Conservation (phyloP, 78 protist genomes). For the Bigelowiella natans region DNA sequence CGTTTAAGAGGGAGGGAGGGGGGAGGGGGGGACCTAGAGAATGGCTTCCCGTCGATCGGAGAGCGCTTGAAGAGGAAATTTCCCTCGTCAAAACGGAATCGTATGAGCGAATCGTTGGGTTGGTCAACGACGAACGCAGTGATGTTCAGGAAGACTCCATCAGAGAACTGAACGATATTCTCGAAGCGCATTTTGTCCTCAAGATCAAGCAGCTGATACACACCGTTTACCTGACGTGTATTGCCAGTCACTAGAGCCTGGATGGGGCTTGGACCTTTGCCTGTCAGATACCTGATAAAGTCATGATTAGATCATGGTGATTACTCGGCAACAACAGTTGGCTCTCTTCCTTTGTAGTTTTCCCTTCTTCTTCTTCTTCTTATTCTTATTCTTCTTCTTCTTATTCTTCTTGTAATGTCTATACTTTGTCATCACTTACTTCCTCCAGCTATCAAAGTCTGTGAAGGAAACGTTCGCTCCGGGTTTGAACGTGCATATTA, state of each 20-base stretch:
- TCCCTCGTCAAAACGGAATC: background rate
- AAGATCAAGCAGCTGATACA: background rate
- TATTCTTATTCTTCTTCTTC: too few species aligned
- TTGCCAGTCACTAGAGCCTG: background rate
- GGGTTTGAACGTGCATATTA: background rate
- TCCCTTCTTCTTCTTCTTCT: too few species aligned
- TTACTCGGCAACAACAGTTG: too few species aligned
- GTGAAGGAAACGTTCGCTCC: background rate
- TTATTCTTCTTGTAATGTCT: too few species aligned
- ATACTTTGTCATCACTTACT: background rate
- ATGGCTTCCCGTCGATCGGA: too few species aligned
- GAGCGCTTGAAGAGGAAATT: too few species aligned
- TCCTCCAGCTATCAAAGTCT: background rate
- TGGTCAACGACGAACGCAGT: background rate
- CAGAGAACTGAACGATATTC: background rate
- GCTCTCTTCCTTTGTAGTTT: too few species aligned
- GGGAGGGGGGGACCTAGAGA: too few species aligned
- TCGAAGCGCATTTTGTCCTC: background rate
- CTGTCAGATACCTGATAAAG: background rate
- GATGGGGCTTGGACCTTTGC: background rate
- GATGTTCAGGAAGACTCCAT: background rate
- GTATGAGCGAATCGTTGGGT: background rate
- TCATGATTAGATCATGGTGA: too few species aligned
- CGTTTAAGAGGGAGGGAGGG: too few species aligned
- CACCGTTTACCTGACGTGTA: background rate